Base-by-base conservation (phyloP, 192 early-diverging fungal genomes). In the Backusella mclennaniae region DNA sequence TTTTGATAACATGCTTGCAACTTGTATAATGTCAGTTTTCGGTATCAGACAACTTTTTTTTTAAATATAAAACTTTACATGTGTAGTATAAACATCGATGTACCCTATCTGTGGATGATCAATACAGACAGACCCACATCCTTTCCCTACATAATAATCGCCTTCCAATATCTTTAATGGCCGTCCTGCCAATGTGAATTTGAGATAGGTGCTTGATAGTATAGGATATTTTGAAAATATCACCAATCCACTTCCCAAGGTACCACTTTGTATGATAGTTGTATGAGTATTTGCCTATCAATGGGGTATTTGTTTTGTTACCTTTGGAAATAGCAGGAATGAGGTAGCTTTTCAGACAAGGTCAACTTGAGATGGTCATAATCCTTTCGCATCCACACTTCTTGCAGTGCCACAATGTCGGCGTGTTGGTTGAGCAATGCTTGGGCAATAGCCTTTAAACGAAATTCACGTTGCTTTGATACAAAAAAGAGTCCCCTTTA, bases 71-170 rank as follows among this genome's bases (percentile, higher is more conserved):
- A 31, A 33, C 9, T 83, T 77, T 88, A 87, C 88, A 80, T 90
- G 88, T 5, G 88, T 90, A 36, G 85, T 90, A 73, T 86, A 88
- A 15, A 90, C 74, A 63, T 90, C 84, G 49, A 88, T 82, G 21
- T 85, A 71, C 21, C 88, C 88, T 68, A 82, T 79, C 9, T 74
- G 78, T 0, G 88, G 88, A 74, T 90, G 88, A 6, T 80, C 77
- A 38, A 90, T 74, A 12, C 80, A 80, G 8, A 79, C 85, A 49
- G 83, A 84, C 3, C 79, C 85, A 42, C 79, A 79, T 14, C 88
- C 85, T 79, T 90, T 90, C 38, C 88, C 87, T 0, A 85, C 85
- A 75, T 87, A 90, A 76, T 76, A 90, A 52, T 90, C 88, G 6
- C 88, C 88, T 63, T 88, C 87, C 15, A 77, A 82, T 21, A 87